Evolutionary conservation across 306 rosid genomes (phyloP), one percentile per base, ranked within the genome.

Genomic region (Argentina anserina): DNA sequence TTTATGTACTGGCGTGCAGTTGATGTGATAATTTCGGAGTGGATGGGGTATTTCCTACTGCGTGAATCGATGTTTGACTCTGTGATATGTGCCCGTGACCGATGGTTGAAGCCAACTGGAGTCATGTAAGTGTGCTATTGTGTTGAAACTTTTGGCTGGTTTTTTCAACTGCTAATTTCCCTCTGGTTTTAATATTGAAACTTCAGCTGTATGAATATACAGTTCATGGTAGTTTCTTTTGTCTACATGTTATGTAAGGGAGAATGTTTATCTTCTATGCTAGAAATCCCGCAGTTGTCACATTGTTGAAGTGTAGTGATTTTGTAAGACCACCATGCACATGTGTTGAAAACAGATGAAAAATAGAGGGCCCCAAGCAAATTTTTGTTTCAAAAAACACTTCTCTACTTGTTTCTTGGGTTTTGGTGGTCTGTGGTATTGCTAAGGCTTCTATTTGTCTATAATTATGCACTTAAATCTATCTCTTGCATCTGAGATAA

Each of bases 21-120:
- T 73, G 99, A 94, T 67, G 99, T 94, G 67, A 94, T 94, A 21
- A 91, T 94, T 76, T 94, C 99, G 3, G 97, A 94, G 87, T 94
- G 99, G 99, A 94, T 94, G 99, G 99, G 99, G 63, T 94, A 94
- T 81, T 94, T 94, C 81, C 97, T 94, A 70, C 85, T 94, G 74
- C 95, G 99, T 25, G 99, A 94, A 70, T 94, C 99, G 26, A 94
- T 94, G 99, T 91, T 94, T 84, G 99, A 94, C 87, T 94, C 99
- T 0, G 99, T 94, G 65, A 94, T 94, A 66, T 88, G 81, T 78
- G 99, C 99, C n/a, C 96, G 99, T 83, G 99, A 94, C 76, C 92
- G 78, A 67, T 94, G 99, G 99, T 90, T 94, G 82, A 91, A 94
- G 87, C 99, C 97, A 61, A 89, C 93, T 0, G 99, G 99, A 78